A percentile compares a stretch with the other conserved stretches of the same genome.
Evolutionary conservation across 768 basidiomycete species (phyloP).

Genomic region (Termitomyces sp.): DNA sequence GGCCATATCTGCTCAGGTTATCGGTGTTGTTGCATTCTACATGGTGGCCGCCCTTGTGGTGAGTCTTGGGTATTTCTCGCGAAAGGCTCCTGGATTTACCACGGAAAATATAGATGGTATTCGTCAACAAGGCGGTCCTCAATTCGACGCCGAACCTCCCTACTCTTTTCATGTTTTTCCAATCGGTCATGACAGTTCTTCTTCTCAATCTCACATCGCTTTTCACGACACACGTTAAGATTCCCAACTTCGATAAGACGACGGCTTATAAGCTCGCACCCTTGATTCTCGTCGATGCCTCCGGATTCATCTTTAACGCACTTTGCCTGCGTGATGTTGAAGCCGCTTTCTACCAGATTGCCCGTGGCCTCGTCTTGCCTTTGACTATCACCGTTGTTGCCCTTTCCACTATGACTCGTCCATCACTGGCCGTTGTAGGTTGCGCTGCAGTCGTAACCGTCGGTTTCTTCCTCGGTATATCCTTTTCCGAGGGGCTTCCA

Average conservation of each 20-base stretch:
- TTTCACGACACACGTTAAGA: conserved; percentile 20
- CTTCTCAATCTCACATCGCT: conserved; percentile 18
- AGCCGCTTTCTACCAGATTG: conserved; percentile 76
- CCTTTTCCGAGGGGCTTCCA: conserved; percentile 30
- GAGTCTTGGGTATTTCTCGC: conserved; percentile 20
- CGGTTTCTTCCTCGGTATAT: conserved; percentile 66
- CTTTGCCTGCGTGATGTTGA: conserved; percentile 47
- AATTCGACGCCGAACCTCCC: conserved; percentile 24
- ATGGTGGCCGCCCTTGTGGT: conserved; percentile 66
- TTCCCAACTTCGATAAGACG: conserved; percentile 14
- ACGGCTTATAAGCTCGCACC: conserved; percentile 18
- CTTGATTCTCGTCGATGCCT: conserved; percentile 31
- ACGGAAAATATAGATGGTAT: conserved; percentile 48
- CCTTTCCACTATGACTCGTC: conserved; percentile 51
- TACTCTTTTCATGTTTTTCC: conserved; percentile 24
- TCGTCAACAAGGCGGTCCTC: conserved; percentile 43
- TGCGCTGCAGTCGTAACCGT: conserved; percentile 68
- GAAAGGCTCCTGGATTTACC: not conserved
- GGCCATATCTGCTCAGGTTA: conserved; percentile 19
- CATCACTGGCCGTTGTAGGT: conserved; percentile 52
- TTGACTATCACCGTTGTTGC: conserved; percentile 71
- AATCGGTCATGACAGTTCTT: conserved; percentile 22
- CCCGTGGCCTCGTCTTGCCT: conserved; percentile 74
- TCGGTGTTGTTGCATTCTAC: conserved; percentile 51
- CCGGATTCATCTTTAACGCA: conserved; percentile 25